A percentile compares a stretch with the other conserved stretches of the same genome.
These are phyloP conservation scores for Sindora glabra DNA, from an alignment of 306 rosid genomes.

Conservation along the genomic window DNA sequence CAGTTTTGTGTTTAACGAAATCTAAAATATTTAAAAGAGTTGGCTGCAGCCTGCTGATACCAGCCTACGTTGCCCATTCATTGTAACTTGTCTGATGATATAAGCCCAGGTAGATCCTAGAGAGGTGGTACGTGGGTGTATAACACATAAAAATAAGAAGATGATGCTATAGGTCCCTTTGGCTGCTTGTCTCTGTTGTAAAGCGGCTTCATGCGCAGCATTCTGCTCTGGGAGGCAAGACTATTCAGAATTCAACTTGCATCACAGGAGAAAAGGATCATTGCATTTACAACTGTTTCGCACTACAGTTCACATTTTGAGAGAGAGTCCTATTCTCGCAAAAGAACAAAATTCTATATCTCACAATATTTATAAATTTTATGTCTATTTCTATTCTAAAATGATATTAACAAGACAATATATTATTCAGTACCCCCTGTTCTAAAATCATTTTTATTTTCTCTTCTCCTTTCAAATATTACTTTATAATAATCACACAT, in stretches of 20 bases:
- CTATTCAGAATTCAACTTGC: too few species aligned
- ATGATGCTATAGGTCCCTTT: slow-evolving; percentile 26
- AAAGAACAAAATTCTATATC: too few species aligned
- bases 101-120: too few species aligned
- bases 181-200: slow-evolving; percentile 21
- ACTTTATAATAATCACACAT: slow-evolving; percentile 30
- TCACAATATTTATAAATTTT: too few species aligned
- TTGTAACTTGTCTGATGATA: too few species aligned
- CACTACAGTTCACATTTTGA: slow-evolving; percentile 34
- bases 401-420: not conserved
- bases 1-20: too few species aligned
- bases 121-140: not conserved
- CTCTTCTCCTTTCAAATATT: slow-evolving; percentile 18
- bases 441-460: not conserved
- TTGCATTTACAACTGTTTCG: slow-evolving; percentile 25
- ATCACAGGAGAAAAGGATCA: too few species aligned
- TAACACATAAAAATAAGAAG: not conserved
- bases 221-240: slow-evolving; percentile 10
- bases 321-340: slow-evolving; percentile 38
- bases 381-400: slow-evolving; percentile 23
- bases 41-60: too few species aligned
- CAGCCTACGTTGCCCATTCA: too few species aligned
- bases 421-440: too few species aligned
- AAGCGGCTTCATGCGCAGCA: slow-evolving; percentile 28
- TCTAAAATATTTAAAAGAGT: too few species aligned